phyloP scores from a whole-genome alignment of 1,284 basidiomycete species.

The Psilocybe mexicana region DNA sequence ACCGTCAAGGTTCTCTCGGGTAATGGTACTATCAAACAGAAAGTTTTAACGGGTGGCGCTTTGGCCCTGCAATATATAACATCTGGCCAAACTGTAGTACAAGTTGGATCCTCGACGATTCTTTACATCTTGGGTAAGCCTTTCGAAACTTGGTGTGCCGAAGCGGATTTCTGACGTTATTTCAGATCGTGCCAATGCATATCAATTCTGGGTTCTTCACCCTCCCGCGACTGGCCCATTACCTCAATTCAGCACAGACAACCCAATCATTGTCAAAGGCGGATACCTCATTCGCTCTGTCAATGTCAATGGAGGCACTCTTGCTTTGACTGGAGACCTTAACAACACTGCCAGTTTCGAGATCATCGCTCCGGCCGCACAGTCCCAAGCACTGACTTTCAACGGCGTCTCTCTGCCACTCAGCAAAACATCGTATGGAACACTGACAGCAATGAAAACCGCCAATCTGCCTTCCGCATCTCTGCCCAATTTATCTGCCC shows the following conservation, averaged over 20 bases:
- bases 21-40: slow-evolving; percentile 35
- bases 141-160: too few species aligned
- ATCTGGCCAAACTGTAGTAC: slow-evolving; percentile 44
- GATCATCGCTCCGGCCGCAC: slow-evolving; percentile 42
- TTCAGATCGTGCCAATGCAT: slow-evolving; percentile 47
- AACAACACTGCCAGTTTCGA: slow-evolving; percentile 44
- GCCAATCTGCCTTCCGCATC: slow-evolving; percentile 33
- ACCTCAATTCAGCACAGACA: slow-evolving; percentile 38
- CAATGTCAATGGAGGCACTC: slow-evolving; percentile 31
- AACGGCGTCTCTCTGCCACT: slow-evolving; percentile 36
- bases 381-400: slow-evolving; percentile 38
- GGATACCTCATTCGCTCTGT: slow-evolving; percentile 48
- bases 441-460: slow-evolving; percentile 29
- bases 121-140: slow-evolving; percentile 44
- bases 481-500: slow-evolving; percentile 33
- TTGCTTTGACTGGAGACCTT: slow-evolving; percentile 44
- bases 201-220: slow-evolving; percentile 51
- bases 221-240: slow-evolving; percentile 38
- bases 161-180: too few species aligned
- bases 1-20: slow-evolving; percentile 41
- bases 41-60: slow-evolving; percentile 31
- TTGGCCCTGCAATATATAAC: slow-evolving; percentile 47
- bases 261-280: slow-evolving; percentile 39
- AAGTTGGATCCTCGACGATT: slow-evolving; percentile 38
- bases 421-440: slow-evolving; percentile 40